Base-by-base conservation (phyloP, 345 rosid genomes). In the Populus simonii region DNA sequence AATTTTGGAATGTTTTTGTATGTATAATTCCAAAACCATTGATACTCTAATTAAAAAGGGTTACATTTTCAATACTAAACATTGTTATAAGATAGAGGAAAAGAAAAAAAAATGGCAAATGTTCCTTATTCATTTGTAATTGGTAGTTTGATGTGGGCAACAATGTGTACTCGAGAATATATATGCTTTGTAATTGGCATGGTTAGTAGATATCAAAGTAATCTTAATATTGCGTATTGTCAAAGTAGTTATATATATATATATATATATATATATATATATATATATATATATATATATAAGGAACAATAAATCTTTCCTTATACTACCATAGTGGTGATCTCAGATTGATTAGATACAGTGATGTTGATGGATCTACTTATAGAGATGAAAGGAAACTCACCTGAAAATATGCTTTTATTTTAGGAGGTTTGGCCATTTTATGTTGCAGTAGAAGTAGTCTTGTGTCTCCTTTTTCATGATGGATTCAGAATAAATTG, bases 171-270 rank as follows among this genome's bases (percentile, higher is more conserved):
- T 8, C 20, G 8, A 8, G 0, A 9, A 36, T 5, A 68, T 68
- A 68, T 68, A 2, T 68, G 49, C 17, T 39, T 18, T 38, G 13
- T 2, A 12, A 6, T 38, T 68, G 29, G 20, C n/a, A 68, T 68
- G 29, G 13, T 39, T 18, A 68, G 12, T 38, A 20, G 51, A 39
- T 39, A 20, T 22, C 0, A 68, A 8, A 36, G 7, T 22, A 39
- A 38, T 20, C 16, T 0, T 11, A 1, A n/a, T 13, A 18, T 31
- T 5, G 18, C 4, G 4, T 3, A 66, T 66, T 66, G 10, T 7
- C 3, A 22, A 68, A 7, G 0, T 0, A 1, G 0, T 25, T 0
- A 25, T 0, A 27, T 1, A 1, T 1, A 1, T 27, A 27, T 27
- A 27, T 27, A 27, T 27, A 27, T 27, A 27, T 27, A 27, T 27